Conservation (phyloP, 495 filamentous ascomycete species). For the Xylaria sp. region DNA sequence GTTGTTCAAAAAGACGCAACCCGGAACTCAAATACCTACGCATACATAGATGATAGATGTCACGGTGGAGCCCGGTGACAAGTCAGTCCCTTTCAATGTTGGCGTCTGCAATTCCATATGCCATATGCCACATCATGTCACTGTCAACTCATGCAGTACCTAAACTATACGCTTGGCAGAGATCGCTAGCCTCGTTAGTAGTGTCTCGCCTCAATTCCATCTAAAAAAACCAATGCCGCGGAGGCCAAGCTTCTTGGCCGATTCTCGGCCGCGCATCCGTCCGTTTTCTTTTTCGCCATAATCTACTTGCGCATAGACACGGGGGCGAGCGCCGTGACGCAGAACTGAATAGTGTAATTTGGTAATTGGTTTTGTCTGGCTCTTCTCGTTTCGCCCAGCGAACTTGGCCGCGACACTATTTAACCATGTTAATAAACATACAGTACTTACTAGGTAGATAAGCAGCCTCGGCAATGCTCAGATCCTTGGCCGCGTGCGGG, state of each 20-base stretch:
- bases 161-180: not conserved
- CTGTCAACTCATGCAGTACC: not conserved
- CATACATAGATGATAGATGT: too few relatives aligned
- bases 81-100: not conserved
- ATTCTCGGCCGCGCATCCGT: slow-evolving; percentile 16
- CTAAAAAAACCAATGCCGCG: slow-evolving; percentile 18
- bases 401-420: slow-evolving; percentile 3
- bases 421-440: not conserved
- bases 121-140: not conserved
- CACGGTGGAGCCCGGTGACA: not conserved
- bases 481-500: slow-evolving; percentile 9
- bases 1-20: not conserved
- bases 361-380: not conserved
- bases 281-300: not conserved
- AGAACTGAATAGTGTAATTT: not conserved
- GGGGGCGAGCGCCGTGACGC: not conserved
- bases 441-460: not conserved
- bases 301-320: not conserved
- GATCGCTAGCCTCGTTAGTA: slow-evolving; percentile 4
- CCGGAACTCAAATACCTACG: too few relatives aligned
- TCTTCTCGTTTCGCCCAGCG: slow-evolving; percentile 20
- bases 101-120: not conserved
- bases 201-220: not conserved
- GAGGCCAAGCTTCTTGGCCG: slow-evolving; percentile 21
- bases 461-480: slow-evolving; percentile 22